Base-by-base conservation (phyloP, 768 basidiomycete species). In the Krasilnikovozyma curviuscula region DNA sequence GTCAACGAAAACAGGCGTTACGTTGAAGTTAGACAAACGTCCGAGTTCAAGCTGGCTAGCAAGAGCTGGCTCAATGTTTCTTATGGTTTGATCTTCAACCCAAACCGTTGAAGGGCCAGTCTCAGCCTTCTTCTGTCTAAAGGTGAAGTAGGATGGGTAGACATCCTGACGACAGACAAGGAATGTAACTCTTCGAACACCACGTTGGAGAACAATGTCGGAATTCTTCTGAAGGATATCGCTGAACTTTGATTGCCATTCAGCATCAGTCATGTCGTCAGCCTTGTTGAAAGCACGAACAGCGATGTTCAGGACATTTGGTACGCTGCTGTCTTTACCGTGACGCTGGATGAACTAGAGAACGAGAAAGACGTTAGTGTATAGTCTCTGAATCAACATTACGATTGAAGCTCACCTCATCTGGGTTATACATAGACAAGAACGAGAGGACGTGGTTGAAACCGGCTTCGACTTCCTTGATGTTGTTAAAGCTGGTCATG, bases 31-130 rank as follows among this genome's bases (percentile, higher is more conserved):
- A 14, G 88, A 91, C 48, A 98, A 73, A 39, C 93, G 85, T 65
- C 81, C 83, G 52, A 98, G 78, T 63, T 98, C 93, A 43, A 98
- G 73, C 67, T 97, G 93, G 76, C 84, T 95, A 27, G 93, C 93
- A 34, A 97, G 72, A 23, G 93, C 93, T 19, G 93, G 93, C 63
- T 98, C 93, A 51, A 93, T 88, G 68, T 97, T 93, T 63, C 93
- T 81, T 63, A 98, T 91, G 13, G 88, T 80, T 63, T 85, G 77
- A 63, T 97, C 85, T 71, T 98, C 93, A 41, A 70, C 73, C 93
- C 93, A 98, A n/a, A n/a, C n/a, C n/a, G n/a, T n/a, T n/a, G n/a
- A n/a, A 14, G 65, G 63, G 13, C 73, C 77, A 32, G 63, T 64
- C 34, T 75, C 72, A 31, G 56, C 53, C 52, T 70, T 68, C 44